These are phyloP conservation scores for Tuber indicum DNA, from an alignment of 495 filamentous ascomycete species.

Conservation along the genomic window DNA sequence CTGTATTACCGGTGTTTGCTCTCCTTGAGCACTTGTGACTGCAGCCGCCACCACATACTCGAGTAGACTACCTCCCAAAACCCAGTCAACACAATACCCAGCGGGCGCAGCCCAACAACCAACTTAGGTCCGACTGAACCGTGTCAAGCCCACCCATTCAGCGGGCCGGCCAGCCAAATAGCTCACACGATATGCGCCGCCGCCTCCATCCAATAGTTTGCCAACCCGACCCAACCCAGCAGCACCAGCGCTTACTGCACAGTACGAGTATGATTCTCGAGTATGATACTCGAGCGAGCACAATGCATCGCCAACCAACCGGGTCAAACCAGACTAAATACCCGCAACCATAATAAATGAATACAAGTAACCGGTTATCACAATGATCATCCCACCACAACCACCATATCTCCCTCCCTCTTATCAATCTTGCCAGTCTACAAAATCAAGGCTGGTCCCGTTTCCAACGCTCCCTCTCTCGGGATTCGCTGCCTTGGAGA, in stretches of 20 bases:
- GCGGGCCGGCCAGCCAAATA: not conserved
- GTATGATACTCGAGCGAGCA: not conserved
- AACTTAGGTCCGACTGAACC: not conserved
- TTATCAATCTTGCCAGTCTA: not conserved
- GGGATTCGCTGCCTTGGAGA: not conserved
- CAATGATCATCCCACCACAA: not conserved
- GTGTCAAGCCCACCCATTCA: not conserved
- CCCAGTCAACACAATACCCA: not conserved
- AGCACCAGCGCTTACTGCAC: not conserved
- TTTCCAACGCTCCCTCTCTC: not conserved
- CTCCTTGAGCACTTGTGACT: not conserved
- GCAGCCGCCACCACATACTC: not conserved
- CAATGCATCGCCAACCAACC: not conserved
- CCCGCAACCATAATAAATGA: not conserved
- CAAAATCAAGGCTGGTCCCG: not conserved
- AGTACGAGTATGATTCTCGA: not conserved
- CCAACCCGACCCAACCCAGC: not conserved
- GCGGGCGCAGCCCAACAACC: not conserved
- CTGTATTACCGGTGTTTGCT: not conserved
- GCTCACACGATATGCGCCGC: not conserved
- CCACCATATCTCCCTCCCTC: not conserved
- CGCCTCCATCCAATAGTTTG: not conserved
- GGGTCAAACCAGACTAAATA: not conserved
- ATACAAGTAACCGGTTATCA: not conserved
- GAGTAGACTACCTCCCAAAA: not conserved